A percentile compares a stretch with the other conserved stretches of the same genome.
These are phyloP conservation scores for Ligustrum vulgare DNA, from an alignment of 257 asterid genomes.

Conservation along the genomic window DNA sequence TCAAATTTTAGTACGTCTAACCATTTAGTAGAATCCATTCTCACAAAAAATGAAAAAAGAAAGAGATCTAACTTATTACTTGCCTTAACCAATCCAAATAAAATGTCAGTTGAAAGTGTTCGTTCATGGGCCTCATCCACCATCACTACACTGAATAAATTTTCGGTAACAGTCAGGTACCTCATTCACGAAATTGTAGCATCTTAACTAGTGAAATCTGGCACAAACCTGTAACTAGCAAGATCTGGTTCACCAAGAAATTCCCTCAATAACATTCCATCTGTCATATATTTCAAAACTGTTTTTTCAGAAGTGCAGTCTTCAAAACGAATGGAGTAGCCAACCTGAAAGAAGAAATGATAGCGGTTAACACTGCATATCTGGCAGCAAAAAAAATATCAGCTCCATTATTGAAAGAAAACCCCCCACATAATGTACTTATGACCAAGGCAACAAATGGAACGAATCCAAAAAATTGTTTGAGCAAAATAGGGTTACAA, in stretches of 20 bases:
- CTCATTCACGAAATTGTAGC: conserved; percentile 15
- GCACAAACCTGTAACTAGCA: conserved; percentile 71
- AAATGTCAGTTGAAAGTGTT: conserved; percentile 83
- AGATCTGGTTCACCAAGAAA: conserved; percentile 96
- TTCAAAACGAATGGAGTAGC: conserved; percentile 92
- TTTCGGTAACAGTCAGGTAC: conserved; percentile 19
- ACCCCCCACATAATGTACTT: conserved; percentile 8
- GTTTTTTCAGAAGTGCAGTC: conserved; percentile 93
- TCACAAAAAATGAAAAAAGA: not conserved
- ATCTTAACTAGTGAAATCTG: conserved; percentile 11
- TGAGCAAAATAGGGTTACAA: not conserved
- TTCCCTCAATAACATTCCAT: conserved; percentile 88
- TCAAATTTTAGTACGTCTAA: not conserved
- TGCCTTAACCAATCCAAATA: conserved; percentile 93
- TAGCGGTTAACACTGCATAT: conserved; percentile 18
- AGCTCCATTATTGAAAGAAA: conserved; percentile 2
- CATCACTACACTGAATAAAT: conserved; percentile 73
- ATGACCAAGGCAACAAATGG: not conserved
- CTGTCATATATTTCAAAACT: conserved; percentile 85
- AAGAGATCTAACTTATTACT: conserved; percentile 1
- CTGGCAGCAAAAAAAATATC: conserved; percentile 13
- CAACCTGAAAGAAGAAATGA: conserved; percentile 48
- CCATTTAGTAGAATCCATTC: not conserved
- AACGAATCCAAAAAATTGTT: not conserved
- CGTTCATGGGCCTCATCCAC: conserved; percentile 99